Conservation (phyloP, 805 yeast genomes). For the Maudiozyma saulgeensis region DNA sequence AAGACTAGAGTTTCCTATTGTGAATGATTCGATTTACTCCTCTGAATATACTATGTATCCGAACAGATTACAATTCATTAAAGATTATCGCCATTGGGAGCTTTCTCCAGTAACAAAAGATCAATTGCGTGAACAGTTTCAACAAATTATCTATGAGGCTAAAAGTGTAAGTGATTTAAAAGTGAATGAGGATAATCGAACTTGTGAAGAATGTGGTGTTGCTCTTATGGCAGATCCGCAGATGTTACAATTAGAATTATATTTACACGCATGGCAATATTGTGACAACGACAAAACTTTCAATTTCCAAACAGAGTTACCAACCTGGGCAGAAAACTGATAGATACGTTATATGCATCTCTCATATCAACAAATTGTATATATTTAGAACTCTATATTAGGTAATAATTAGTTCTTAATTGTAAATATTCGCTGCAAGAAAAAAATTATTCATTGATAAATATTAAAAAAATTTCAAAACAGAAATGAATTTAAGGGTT, state of each 20-base stretch:
- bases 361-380: too few species aligned
- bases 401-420: too few species aligned
- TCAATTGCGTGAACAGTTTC: constrained; percentile 9
- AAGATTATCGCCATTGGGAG: constrained; percentile 14
- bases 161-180: constrained; percentile 31
- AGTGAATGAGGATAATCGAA: not conserved
- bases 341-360: too few species aligned
- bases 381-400: too few species aligned
- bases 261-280: constrained; percentile 32
- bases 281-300: constrained; percentile 23
- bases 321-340: constrained; percentile 35
- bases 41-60: constrained; percentile 16
- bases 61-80: constrained; percentile 16
- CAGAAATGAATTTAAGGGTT: too few species aligned
- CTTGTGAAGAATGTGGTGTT: constrained; percentile 22
- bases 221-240: constrained; percentile 19
- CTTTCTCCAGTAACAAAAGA: constrained; percentile 1
- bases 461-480: too few species aligned
- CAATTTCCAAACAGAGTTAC: constrained; percentile 35
- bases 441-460: too few species aligned
- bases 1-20: constrained; percentile 75
- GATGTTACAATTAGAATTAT: constrained; percentile 20
- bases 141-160: constrained; percentile 13
- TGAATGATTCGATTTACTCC: constrained; percentile 71
- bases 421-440: too few species aligned